Evolutionary conservation across 2,329 filamentous ascomycete species (phyloP), one percentile per base, ranked within the genome.

Genomic region (Thermothelomyces thermophilus): DNA sequence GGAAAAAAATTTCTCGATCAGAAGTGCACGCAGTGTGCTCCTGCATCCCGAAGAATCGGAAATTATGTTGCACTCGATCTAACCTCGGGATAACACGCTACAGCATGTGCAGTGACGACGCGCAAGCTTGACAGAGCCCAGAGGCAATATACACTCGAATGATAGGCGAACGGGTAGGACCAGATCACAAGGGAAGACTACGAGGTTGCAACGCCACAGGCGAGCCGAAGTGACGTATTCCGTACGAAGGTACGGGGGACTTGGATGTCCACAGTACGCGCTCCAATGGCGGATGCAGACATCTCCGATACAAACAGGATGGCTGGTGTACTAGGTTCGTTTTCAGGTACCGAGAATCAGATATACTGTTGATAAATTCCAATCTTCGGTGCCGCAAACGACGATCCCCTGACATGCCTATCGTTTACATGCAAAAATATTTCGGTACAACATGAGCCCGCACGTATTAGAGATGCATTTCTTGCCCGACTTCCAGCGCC

Each of bases 371-470:
- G 30, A 52, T 37, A 16, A 56, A 58, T 60, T 58, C 52, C 55
- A 60, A 57, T 58, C 55, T 61, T 53, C 53, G 53, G 50, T 39
- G 42, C 44, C 51, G 43, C 54, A 46, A 56, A 55, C 41, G 37
- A 37, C 50, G 40, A 35, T 9, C 33, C 36, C 44, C 34, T 34
- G 28, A 41, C 42, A 50, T 53, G n/a, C n/a, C n/a, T n/a, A 54
- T 47, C 53, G 54, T 45, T 51, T 57, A 60, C 53, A 55, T 56
- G 54, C 52, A 58, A 52, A 49, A 57, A 49, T n/a, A n/a, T 35
- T 45, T 48, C 46, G 53, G 43, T 46, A 42, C 44, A 36, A 26
- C 36, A 16, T 41, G 24, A 33, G 26, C 33, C 20, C 40, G 33
- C 36, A 19, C 24, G 22, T 36, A 34, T 34, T 39, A 44, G 20